These are phyloP conservation scores for Didymella pomorum DNA, from an alignment of 2,329 filamentous ascomycete species.

Conservation along the genomic window DNA sequence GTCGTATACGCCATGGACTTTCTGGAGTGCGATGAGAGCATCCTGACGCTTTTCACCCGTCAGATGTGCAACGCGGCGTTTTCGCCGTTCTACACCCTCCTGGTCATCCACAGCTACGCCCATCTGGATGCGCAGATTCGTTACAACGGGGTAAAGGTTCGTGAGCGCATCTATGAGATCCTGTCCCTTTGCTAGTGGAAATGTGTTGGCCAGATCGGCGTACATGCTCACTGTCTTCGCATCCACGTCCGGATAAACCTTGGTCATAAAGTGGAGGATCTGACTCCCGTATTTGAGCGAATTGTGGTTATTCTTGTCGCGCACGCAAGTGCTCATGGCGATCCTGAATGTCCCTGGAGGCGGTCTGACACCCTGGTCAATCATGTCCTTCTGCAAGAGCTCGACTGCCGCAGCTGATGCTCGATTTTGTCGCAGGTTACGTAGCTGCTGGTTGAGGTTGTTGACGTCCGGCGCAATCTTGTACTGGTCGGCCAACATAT, in stretches of 20 bases:
- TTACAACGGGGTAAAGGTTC: constrained; percentile 35
- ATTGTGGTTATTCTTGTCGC: constrained; percentile 78
- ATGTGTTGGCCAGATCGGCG: constrained; percentile 38
- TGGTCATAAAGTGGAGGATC: constrained; percentile 63
- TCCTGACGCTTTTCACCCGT: constrained; percentile 34
- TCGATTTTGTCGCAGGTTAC: constrained; percentile 70
- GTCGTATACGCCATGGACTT: constrained; percentile 43
- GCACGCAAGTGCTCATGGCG: constrained; percentile 75
- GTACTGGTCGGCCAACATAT: constrained; percentile 67
- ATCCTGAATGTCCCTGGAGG: constrained; percentile 68
- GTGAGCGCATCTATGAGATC: constrained; percentile 42
- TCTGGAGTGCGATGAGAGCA: constrained; percentile 37
- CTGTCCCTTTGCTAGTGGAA: constrained; percentile 41
- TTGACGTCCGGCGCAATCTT: constrained; percentile 74
- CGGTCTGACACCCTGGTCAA: constrained; percentile 39
- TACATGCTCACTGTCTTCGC: constrained; percentile 42
- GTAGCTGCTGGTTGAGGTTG: constrained; percentile 74
- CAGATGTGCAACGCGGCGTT: constrained; percentile 24
- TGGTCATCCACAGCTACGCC: constrained; percentile 8
- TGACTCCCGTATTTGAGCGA: constrained; percentile 70
- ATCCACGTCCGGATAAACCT: constrained; percentile 41
- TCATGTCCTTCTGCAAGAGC: constrained; percentile 58
- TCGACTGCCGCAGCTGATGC: constrained; percentile 69
- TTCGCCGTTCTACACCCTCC: constrained; percentile 27
- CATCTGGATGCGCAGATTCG: constrained; percentile 43